Conservation (phyloP, 2,329 filamentous ascomycete species). For the Ambrosiella beaveri region DNA sequence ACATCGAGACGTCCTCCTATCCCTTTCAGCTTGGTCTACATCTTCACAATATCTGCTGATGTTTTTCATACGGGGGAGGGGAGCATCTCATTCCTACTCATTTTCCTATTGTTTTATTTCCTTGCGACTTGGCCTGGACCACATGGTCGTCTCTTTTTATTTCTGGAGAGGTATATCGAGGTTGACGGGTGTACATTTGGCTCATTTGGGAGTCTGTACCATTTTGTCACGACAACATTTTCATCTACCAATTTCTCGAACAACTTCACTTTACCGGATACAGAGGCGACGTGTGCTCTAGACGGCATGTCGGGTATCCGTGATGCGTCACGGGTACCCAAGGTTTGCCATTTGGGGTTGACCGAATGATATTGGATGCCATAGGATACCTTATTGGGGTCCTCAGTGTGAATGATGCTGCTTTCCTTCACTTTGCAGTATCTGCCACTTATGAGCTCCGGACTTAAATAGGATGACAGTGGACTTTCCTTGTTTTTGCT, state of each 20-base stretch:
- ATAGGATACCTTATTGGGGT: neutral
- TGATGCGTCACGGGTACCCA: conserved; percentile 10
- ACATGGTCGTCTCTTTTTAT: neutral
- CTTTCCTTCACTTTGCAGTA: no score
- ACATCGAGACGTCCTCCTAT: conserved; percentile 4
- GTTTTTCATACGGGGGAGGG: neutral
- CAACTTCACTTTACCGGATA: neutral
- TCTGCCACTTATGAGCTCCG: no score
- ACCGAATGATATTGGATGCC: neutral
- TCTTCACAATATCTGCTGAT: neutral
- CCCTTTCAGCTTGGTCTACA: neutral
- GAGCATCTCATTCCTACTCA: neutral
- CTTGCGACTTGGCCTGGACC: conserved; percentile 10
- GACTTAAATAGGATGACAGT: no score
- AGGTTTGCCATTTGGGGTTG: neutral
- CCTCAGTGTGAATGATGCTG: no score
- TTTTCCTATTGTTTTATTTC: conserved; percentile 11
- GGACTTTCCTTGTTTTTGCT: no score
- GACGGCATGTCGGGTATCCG: conserved; percentile 25
- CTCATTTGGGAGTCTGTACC: conserved; percentile 13
- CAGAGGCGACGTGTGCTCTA: conserved; percentile 16
- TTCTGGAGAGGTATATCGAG: conserved; percentile 3
- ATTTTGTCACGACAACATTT: conserved; percentile 1
- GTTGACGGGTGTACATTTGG: conserved; percentile 6
- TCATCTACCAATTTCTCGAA: neutral